Percentiles rank a stretch among this genome's conserved stretches.
These are phyloP conservation scores for Lactarius vividus DNA, from an alignment of 768 basidiomycete genomes.

Conservation along the genomic window DNA sequence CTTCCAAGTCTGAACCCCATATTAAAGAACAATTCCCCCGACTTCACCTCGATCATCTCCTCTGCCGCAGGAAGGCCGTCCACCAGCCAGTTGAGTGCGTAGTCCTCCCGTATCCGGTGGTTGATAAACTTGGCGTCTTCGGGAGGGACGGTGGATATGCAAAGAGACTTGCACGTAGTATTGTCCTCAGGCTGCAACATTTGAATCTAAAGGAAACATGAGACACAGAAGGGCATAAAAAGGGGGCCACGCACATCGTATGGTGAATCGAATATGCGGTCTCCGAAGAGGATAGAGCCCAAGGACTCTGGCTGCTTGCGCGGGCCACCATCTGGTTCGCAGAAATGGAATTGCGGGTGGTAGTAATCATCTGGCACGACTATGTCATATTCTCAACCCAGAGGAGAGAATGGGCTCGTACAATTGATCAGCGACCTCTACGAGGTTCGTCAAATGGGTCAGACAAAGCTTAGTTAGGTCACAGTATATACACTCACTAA, in stretches of 20 bases:
- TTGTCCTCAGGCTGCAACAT: slow-evolving; percentile 83
- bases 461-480: too few relatives aligned
- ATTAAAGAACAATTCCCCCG: slow-evolving; percentile 85
- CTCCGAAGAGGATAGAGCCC: slow-evolving; percentile 92
- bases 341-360: slow-evolving; percentile 82
- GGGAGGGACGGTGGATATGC: slow-evolving; percentile 54
- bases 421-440: slow-evolving; percentile 93
- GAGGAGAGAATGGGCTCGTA: slow-evolving; percentile 36
- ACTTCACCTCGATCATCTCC: slow-evolving; percentile 79
- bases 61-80: slow-evolving; percentile 94
- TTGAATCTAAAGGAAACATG: slow-evolving; percentile 51
- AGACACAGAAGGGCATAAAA: slow-evolving; percentile 13
- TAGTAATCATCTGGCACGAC: slow-evolving; percentile 81
- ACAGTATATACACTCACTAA: slow-evolving; percentile 49
- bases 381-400: background rate
- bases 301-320: slow-evolving; percentile 78
- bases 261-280: slow-evolving; percentile 88
- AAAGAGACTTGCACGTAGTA: slow-evolving; percentile 73
- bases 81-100: slow-evolving; percentile 91
- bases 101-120: slow-evolving; percentile 86
- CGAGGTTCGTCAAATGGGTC: background rate
- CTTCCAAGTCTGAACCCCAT: slow-evolving; percentile 91
- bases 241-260: slow-evolving; percentile 61
- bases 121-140: slow-evolving; percentile 89
- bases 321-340: slow-evolving; percentile 71